Percentiles rank a stretch among this genome's conserved stretches.
Evolutionary conservation across 352 stramenopile genomes (phyloP).

Genomic region (Pythium volutum): DNA sequence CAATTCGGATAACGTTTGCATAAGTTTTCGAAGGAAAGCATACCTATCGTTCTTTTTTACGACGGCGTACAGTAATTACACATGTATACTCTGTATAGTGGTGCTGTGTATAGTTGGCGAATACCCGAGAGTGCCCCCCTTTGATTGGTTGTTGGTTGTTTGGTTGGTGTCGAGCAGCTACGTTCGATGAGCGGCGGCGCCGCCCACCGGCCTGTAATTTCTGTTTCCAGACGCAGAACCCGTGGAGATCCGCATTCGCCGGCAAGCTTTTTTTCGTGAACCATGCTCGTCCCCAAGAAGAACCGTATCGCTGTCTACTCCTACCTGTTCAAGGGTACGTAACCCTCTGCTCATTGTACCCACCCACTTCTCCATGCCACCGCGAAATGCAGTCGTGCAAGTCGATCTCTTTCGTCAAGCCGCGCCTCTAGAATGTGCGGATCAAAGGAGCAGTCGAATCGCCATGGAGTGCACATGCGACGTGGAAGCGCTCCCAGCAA

Average conservation of each 20-base stretch:
- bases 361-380: not conserved
- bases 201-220: constrained; percentile 20
- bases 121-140: not conserved
- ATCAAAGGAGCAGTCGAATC: not conserved
- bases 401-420: not conserved
- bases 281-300: constrained; percentile 96
- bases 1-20: not conserved
- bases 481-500: not conserved
- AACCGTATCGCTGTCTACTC: constrained; percentile 99
- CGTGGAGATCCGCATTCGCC: constrained; percentile 89
- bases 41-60: constrained; percentile 1
- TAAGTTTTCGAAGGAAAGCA: not conserved
- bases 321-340: constrained; percentile 95
- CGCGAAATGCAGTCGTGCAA: not conserved
- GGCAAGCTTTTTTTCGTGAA: constrained; percentile 87
- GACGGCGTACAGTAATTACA: constrained; percentile 17
- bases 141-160: constrained; percentile 32
- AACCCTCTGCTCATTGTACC: not conserved
- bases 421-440: not conserved
- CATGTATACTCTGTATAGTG: constrained; percentile 4
- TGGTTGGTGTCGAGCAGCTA: constrained; percentile 27
- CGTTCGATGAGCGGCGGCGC: constrained; percentile 3
- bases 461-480: not conserved
- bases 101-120: constrained; percentile 16
- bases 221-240: constrained; percentile 33